Conservation (phyloP, 2,329 filamentous ascomycete genomes). For the Orbilia javanica region DNA sequence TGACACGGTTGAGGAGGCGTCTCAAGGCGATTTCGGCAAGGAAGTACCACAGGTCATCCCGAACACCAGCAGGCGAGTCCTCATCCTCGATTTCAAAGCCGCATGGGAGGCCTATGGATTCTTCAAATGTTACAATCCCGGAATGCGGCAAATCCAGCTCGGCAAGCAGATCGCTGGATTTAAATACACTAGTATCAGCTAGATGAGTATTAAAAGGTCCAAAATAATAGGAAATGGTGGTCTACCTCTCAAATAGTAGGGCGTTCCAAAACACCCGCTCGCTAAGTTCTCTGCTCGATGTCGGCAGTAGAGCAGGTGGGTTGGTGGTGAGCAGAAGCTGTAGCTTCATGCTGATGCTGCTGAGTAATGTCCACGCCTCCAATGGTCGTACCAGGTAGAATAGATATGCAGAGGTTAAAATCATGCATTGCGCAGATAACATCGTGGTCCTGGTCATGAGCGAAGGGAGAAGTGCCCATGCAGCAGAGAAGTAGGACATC, state of each 20-base stretch:
- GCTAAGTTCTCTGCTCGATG: constrained; percentile 78
- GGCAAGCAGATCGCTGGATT: constrained; percentile 75
- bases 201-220: constrained; percentile 53
- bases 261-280: constrained; percentile 88
- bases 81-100: constrained; percentile 79
- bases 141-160: constrained; percentile 86
- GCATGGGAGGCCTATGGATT: constrained; percentile 81
- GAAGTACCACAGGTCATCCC: constrained; percentile 88
- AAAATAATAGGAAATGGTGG: constrained; percentile 58
- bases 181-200: constrained; percentile 58
- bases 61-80: constrained; percentile 74
- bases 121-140: constrained; percentile 84
- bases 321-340: constrained; percentile 79
- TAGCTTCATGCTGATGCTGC: constrained; percentile 83
- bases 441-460: constrained; percentile 85
- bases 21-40: constrained; percentile 84
- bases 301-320: constrained; percentile 76
- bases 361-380: constrained; percentile 84
- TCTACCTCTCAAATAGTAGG: constrained; percentile 77
- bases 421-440: constrained; percentile 81
- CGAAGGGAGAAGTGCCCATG: constrained; percentile 80
- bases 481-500: constrained; percentile 82
- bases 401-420: constrained; percentile 83
- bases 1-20: constrained; percentile 81
- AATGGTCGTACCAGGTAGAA: constrained; percentile 85